Evolutionary conservation across 768 basidiomycete genomes (phyloP), one percentile per base, ranked within the genome.

Genomic region (Boletus subparvulus): DNA sequence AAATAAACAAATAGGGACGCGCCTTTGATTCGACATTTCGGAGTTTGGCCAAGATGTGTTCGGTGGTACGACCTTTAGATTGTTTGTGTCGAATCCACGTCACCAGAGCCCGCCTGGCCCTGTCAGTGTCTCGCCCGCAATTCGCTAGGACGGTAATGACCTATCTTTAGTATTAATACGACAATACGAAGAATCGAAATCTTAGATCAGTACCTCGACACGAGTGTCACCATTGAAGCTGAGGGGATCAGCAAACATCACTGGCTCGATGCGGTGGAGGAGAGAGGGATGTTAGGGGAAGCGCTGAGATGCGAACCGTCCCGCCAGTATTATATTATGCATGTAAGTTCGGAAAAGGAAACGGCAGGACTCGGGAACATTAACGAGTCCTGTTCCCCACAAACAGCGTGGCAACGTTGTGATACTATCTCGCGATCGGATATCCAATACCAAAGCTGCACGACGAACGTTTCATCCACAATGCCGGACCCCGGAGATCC

Each of bases 81-180:
- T 73, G 72, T 28, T 72, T 72, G 36, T 52, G 65, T 46, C 52
- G 55, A 42, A 72, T 73, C 64, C 69, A 72, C 0, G 55, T 68
- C 7, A 73, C 68, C 1, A 72, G 49, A 19, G 70, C 70, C 13
- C 63, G 62, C 41, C 63, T 62, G 14, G 70, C 70, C 40, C 13
- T 63, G 40, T 57, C 61, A 7, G 61, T 68, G 52, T 72, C 72
- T 33, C 59, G 58, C 8, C 70, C 70, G 46, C 70, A 72, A 19
- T 73, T 73, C 2, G 70, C 70, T n/a, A 72, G 58, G 28, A 72
- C 70, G 8, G 70, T 14, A 48, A 73, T 64, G 54, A 71, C 70
- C 70, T 71, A 37, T 61, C 28, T 9, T 10, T 41, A 24, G 50
- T 17, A 13, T 64, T n/a, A 56, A 26, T 13, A 49, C 24, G 12